Base-by-base conservation (phyloP, 1,284 basidiomycete genomes). In the Cryptococcus sp. region DNA sequence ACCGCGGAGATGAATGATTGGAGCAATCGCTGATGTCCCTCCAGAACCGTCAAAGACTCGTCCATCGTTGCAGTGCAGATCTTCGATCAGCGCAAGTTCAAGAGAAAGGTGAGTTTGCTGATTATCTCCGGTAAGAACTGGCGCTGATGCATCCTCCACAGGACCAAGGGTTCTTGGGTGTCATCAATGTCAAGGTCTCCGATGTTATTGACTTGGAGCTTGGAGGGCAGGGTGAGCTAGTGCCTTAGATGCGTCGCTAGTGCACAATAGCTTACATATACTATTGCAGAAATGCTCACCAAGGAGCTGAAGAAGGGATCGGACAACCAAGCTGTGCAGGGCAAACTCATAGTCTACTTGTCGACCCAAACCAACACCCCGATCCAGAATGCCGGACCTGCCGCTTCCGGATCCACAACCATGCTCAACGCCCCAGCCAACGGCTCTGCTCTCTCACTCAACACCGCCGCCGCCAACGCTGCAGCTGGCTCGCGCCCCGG, bases 11-110 rank as follows among this genome's bases (percentile, higher is more conserved):
- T 35, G 8, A 8, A 35, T 35, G 30, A 35, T 35, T 8, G 30
- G 51, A 40, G 25, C 30, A 38, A 7, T 15, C 50, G 55, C 55
- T 61, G 42, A 66, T 15, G 5, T 45, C 17, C 48, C 23, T 25
- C 1, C 68, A 92, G 90, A 68, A 87, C 85, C 50, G 92, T 95
- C 73, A 91, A 88, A 76, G 92, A 95, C 71, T 89, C 89, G 3
- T 94, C 91, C 25, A 87, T 94, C 49, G 84, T 97, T 46, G 90
- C 91, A 4, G 91, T 97, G 3, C 93, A 97, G 79, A 93, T 96
- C 71, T 96, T 96, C 70, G 93, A 97, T 79, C 93, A 96, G 80
- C 88, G 91, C 78, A 96, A 95, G 80, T 96, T 96, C 82, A 96
- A 95, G 82, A 84, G 90, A 79, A 88, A 88, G 78, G 70, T 70